A percentile compares a stretch with the other conserved stretches of the same genome.
Conservation (phyloP, 2,329 filamentous ascomycete species). For the Fulvia fulva region DNA sequence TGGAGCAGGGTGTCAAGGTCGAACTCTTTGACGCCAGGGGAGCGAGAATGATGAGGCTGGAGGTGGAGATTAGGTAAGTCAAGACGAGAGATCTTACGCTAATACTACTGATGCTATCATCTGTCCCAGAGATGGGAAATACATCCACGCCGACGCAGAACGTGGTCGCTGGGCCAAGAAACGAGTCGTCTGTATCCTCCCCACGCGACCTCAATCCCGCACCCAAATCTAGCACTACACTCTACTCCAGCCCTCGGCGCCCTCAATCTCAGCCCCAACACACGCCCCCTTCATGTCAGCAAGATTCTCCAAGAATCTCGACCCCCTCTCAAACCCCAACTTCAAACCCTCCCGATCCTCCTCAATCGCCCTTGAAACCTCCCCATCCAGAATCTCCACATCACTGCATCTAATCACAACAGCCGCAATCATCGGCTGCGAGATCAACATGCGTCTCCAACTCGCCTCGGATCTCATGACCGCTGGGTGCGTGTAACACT, state of each 20-base stretch:
- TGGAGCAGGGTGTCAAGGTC: background rate
- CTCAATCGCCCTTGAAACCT: background rate
- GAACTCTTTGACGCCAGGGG: background rate
- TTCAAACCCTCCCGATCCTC: background rate
- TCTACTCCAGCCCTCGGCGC: too few relatives aligned
- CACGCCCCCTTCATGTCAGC: background rate
- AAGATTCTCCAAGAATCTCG: background rate
- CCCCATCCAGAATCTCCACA: background rate
- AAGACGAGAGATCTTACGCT: background rate
- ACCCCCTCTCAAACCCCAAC: background rate
- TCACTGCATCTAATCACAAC: background rate
- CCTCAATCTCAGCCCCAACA: too few relatives aligned
- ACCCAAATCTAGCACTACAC: too few relatives aligned
- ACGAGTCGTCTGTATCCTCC: background rate
- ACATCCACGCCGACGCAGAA: constrained; percentile 1
- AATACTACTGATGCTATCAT: background rate
- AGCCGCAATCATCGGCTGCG: background rate
- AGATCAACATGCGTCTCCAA: background rate
- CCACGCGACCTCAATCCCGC: background rate
- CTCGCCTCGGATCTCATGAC: background rate
- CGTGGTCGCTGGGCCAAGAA: constrained; percentile 3
- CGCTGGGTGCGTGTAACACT: too few relatives aligned
- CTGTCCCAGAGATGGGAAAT: constrained; percentile 1
- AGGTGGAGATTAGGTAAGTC: background rate
- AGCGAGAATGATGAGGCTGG: background rate